A percentile compares a stretch with the other conserved stretches of the same genome.
Evolutionary conservation across 2,329 filamentous ascomycete species (phyloP).

Genomic region (Ascocoryne sarcoides): DNA sequence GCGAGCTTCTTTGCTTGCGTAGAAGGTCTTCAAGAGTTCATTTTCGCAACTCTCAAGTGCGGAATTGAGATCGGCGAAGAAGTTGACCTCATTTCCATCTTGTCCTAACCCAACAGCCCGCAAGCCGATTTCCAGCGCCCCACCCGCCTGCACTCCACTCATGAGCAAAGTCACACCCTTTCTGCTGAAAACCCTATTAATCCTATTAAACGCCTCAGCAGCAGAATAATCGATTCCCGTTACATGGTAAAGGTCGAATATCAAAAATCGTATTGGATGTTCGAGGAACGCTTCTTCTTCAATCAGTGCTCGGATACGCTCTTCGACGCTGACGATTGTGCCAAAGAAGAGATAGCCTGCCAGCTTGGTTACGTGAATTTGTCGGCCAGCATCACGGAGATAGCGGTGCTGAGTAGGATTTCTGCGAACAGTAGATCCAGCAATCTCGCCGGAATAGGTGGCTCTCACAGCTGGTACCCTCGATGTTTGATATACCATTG

Average conservation of each 20-base stretch:
- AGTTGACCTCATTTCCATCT: constrained; percentile 62
- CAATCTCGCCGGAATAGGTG: constrained; percentile 81
- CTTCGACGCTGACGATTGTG: constrained; percentile 91
- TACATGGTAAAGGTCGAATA: constrained; percentile 83
- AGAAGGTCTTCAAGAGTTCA: constrained; percentile 75
- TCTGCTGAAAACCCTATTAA: constrained; percentile 72
- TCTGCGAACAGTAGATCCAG: constrained; percentile 84
- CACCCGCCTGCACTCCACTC: constrained; percentile 70
- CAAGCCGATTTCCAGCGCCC: constrained; percentile 67
- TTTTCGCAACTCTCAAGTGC: constrained; percentile 94
- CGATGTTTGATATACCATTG: constrained; percentile 85
- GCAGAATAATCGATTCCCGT: constrained; percentile 93
- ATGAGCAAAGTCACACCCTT: constrained; percentile 75
- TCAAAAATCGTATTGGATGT: constrained; percentile 77
- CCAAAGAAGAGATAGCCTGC: constrained; percentile 97
- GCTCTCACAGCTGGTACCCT: constrained; percentile 81
- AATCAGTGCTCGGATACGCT: constrained; percentile 72
- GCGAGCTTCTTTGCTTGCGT: constrained; percentile 57
- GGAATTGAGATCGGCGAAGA: constrained; percentile 86
- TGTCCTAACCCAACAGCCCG: constrained; percentile 75
- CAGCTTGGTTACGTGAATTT: constrained; percentile 87
- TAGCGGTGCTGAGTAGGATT: constrained; percentile 86
- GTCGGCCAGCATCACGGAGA: constrained; percentile 72
- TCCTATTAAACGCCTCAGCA: constrained; percentile 86
- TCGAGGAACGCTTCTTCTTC: constrained; percentile 71